phyloP scores from a whole-genome alignment of 306 rosid species.

The Casuarina cunninghamiana region DNA sequence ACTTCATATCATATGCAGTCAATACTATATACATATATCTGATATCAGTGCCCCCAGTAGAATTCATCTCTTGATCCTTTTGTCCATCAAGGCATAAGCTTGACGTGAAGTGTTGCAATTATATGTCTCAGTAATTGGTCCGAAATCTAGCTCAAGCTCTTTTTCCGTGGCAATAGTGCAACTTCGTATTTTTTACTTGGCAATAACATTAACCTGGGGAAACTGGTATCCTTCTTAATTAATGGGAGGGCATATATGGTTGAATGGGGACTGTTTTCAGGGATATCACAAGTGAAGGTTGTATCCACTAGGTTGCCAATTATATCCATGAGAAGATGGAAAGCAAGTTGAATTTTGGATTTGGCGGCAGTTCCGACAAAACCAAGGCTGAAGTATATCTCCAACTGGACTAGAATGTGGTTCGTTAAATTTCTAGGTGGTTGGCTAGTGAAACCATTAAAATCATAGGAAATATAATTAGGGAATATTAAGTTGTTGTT shows the following conservation, averaged over 20 bases:
- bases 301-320: not conserved
- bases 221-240: not conserved
- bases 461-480: not conserved
- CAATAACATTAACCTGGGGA: not conserved
- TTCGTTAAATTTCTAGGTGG: not conserved
- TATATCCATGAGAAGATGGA: not conserved
- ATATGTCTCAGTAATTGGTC: not conserved
- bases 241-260: not conserved
- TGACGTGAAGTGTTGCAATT: not conserved
- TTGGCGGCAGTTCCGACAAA: not conserved
- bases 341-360: not conserved
- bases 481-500: not conserved
- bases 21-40: not conserved
- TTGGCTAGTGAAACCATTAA: not conserved
- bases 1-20: not conserved
- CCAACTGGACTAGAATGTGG: not conserved
- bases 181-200: not conserved
- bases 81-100: not conserved
- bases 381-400: not conserved
- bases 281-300: not conserved
- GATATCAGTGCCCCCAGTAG: not conserved
- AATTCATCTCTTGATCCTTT: not conserved
- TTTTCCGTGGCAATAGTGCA: not conserved
- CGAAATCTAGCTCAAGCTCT: not conserved
- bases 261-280: not conserved